Base-by-base conservation (phyloP, 2,329 filamentous ascomycete species). In the Curvularia eragrostidis region DNA sequence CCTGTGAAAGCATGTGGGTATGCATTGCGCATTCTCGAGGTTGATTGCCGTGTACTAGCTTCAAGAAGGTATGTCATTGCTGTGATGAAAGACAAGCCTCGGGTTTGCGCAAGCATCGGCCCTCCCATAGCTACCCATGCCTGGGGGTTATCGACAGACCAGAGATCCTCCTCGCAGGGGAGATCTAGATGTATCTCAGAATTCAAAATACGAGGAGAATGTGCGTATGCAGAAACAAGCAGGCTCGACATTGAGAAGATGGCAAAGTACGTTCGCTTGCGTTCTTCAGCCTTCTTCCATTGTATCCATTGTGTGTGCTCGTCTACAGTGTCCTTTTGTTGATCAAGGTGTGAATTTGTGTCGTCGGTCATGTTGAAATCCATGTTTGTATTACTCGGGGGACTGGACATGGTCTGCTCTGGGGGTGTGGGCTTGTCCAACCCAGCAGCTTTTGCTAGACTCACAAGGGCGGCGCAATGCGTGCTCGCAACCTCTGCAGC, bases 181-280 rank as follows among this genome's bases (percentile, higher is more conserved):
- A 98, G 82, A 69, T 97, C 91, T 24, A 97, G 84, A 52, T 88
- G 84, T 51, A 98, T 93, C 75, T 99, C 94, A 0, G 94, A 97
- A 75, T 98, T 98, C 43, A 94, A 93, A 68, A 99, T 83, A 1
- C 91, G 89, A 6, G 94, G 95, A 1, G 91, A 87, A 74, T 97
- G 92, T 74, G 97, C 97, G 80, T 97, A 97, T 2, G 93, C 91
- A 3, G 91, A 92, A 15, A 97, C 93, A 13, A 97, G 82, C 43
- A 98, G 83, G 75, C 94, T 97, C 3, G 94, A 97, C 48, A 98
- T 83, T 57, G 91, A 89, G 77, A 97, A 98, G 56, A 98, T 90
- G 46, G 90, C 88, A 74, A 93, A 98, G 28, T 97, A 85, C 0
- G 94, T 97, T 54, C 94, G 89, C 79, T 97, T 98, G 49, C 93